phyloP scores from a whole-genome alignment of 2,329 filamentous ascomycete species.

The Drechslerella dactyloides region DNA sequence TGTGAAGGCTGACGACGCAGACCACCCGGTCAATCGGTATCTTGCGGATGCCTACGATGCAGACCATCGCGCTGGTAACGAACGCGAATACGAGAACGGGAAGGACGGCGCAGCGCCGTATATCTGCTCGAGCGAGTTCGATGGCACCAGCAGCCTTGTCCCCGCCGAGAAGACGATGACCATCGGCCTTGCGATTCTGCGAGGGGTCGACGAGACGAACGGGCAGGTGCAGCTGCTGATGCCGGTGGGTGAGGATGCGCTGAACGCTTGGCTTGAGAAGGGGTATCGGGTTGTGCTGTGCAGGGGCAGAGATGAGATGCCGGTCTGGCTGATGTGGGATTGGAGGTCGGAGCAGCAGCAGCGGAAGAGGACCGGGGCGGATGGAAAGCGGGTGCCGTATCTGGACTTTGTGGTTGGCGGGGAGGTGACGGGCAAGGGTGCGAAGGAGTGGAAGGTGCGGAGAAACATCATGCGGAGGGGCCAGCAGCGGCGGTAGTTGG shows the following conservation, averaged over 20 bases:
- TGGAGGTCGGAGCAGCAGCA: slow-evolving; percentile 33
- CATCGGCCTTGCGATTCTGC: slow-evolving; percentile 72
- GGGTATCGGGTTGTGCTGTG: slow-evolving; percentile 68
- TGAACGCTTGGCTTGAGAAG: slow-evolving; percentile 59
- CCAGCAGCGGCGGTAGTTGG: slow-evolving; percentile 32
- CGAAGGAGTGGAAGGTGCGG: slow-evolving; percentile 69
- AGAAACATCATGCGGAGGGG: slow-evolving; percentile 54
- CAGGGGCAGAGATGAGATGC: slow-evolving; percentile 71
- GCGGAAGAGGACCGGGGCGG: slow-evolving; percentile 38
- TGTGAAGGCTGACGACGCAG: slow-evolving; percentile 62
- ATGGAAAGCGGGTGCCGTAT: slow-evolving; percentile 63
- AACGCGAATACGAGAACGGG: slow-evolving; percentile 41
- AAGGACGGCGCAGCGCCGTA: slow-evolving; percentile 51
- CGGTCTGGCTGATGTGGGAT: slow-evolving; percentile 66
- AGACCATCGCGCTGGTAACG: slow-evolving; percentile 51
- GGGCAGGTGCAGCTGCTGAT: slow-evolving; percentile 70
- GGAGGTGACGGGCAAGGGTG: slow-evolving; percentile 66
- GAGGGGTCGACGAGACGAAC: slow-evolving; percentile 68
- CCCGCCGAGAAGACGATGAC: slow-evolving; percentile 64
- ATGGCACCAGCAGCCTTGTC: slow-evolving; percentile 69
- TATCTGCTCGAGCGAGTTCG: slow-evolving; percentile 54
- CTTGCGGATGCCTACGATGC: slow-evolving; percentile 48
- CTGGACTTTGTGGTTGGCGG: slow-evolving; percentile 66
- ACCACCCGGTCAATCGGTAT: slow-evolving; percentile 25
- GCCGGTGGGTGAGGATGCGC: slow-evolving; percentile 60